phyloP scores from a whole-genome alignment of 192 early-diverging fungal genomes.

The Coemansia aciculifera region DNA sequence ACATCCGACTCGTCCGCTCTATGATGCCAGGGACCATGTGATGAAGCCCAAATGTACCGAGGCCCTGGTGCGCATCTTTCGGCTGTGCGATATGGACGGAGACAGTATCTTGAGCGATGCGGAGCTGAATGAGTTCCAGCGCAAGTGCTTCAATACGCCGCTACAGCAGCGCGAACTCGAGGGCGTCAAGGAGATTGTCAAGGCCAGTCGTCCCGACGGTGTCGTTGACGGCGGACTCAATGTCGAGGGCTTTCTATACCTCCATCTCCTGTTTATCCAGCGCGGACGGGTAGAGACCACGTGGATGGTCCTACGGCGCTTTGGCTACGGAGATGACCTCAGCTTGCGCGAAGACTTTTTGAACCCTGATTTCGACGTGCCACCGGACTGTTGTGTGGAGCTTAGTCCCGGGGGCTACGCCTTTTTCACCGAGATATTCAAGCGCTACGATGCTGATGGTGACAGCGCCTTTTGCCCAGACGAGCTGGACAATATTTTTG shows the following conservation, averaged over 20 bases:
- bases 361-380: conserved; percentile 83
- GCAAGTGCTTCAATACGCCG: conserved; percentile 96
- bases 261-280: conserved; percentile 97
- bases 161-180: conserved; percentile 94
- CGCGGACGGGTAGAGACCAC: conserved; percentile 96
- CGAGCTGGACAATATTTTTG: conserved; percentile 87
- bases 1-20: conserved; percentile 95
- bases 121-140: conserved; percentile 94
- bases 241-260: conserved; percentile 89
- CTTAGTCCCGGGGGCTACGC: conserved; percentile 91
- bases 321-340: conserved; percentile 96
- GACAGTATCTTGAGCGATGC: conserved; percentile 88
- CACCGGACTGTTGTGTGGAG: conserved; percentile 89
- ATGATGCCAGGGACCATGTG: conserved; percentile 87
- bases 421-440: conserved; percentile 94
- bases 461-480: conserved; percentile 88
- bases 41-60: conserved; percentile 89
- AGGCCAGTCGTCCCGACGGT: conserved; percentile 83
- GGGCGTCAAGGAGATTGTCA: conserved; percentile 93
- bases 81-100: conserved; percentile 93
- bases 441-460: conserved; percentile 93
- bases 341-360: conserved; percentile 90
- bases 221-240: conserved; percentile 85
- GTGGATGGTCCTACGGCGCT: conserved; percentile 94
- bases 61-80: conserved; percentile 91